Conservation (phyloP, 108 stramenopile species). For the Epipyxis sp. region DNA sequence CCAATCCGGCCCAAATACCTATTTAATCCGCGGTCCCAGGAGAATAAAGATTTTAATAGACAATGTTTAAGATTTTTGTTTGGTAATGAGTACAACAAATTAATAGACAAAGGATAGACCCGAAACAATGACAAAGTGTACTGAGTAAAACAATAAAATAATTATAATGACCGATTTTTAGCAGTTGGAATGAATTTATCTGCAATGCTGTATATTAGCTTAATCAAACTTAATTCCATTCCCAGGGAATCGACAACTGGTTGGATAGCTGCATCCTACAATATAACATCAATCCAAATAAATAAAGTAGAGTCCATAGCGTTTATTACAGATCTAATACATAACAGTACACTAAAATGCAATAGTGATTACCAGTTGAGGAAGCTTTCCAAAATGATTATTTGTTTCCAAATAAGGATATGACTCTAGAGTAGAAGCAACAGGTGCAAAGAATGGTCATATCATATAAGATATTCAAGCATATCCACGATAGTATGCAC, state of each 20-base stretch:
- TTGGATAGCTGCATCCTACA: background rate
- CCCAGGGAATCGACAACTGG: background rate
- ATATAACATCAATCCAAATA: background rate
- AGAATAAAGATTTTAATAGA: too few species aligned
- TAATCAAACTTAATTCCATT: background rate
- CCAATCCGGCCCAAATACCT: conserved; percentile 82
- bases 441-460: too few species aligned
- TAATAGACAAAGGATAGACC: conserved; percentile 80
- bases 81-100: conserved; percentile 73
- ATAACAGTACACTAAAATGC: background rate
- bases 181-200: background rate
- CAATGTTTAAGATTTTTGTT: conserved; percentile 71
- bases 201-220: background rate
- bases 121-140: conserved; percentile 75
- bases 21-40: conserved; percentile 70
- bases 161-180: background rate
- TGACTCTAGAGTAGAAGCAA: background rate
- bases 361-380: background rate
- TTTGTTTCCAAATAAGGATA: background rate
- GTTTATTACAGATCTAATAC: background rate
- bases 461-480: too few species aligned
- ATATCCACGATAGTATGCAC: too few species aligned
- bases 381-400: background rate
- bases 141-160: conserved; percentile 37
- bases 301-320: background rate